These are phyloP conservation scores for Paratinospora sagittata DNA, from an alignment of 164 flowering plant genomes.

Conservation along the genomic window DNA sequence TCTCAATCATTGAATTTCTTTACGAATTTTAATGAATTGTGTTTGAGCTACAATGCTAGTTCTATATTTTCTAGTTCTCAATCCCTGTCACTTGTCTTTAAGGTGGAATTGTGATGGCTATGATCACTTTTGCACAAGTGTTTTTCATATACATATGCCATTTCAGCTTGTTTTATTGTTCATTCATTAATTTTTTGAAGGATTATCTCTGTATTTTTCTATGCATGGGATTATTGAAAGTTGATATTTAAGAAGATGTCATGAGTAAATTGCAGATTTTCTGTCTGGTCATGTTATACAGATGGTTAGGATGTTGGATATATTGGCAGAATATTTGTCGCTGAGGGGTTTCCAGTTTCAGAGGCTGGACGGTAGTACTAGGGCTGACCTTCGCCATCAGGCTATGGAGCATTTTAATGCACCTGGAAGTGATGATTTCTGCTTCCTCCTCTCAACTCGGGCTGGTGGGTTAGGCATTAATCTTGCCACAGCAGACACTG, in stretches of 20 bases:
- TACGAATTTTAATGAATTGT: not conserved
- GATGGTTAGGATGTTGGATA: conserved; percentile 99
- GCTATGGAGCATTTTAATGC: conserved; percentile 99
- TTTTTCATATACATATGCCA: not conserved
- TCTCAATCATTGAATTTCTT: not conserved
- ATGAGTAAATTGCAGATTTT: not conserved
- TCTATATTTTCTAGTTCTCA: not conserved
- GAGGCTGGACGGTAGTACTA: conserved; percentile 98
- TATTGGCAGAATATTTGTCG: conserved; percentile 90
- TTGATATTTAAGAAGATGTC: not conserved
- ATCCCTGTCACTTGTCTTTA: not conserved
- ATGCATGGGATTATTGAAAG: not conserved
- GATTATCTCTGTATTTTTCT: not conserved
- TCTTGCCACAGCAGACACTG: conserved; percentile 99
- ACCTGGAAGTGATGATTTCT: conserved; percentile 98
- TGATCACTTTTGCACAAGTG: not conserved
- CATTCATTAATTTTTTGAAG: not conserved
- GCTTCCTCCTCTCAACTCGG: conserved; percentile 97
- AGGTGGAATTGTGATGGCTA: not conserved
- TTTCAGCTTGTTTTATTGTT: not conserved
- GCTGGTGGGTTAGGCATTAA: conserved; percentile 99
- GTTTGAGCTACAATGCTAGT: too few relatives aligned
- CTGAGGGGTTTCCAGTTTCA: conserved; percentile 94
- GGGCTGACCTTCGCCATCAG: conserved; percentile 94
- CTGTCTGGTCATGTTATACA: conserved; percentile 30